Conservation (phyloP, 2,329 filamentous ascomycete species). For the Fusarium penzigii region DNA sequence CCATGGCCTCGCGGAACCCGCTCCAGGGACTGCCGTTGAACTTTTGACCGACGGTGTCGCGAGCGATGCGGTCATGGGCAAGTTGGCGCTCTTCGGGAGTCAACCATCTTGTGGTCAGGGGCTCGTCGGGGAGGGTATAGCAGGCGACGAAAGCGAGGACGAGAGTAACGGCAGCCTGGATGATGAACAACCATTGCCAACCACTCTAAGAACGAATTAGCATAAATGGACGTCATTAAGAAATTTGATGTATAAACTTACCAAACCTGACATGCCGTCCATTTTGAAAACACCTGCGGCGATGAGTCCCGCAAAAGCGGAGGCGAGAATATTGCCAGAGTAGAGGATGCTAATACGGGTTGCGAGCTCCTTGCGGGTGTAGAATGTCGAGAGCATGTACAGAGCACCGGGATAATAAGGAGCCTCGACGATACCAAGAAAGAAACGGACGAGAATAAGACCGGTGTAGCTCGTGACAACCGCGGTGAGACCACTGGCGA, state of each 20-base stretch:
- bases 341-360: conserved; percentile 44
- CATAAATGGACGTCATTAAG: too few species aligned
- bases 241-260: too few species aligned
- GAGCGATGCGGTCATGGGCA: conserved; percentile 21
- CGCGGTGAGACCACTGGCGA: conserved; percentile 45
- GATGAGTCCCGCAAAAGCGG: conserved; percentile 44
- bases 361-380: conserved; percentile 48
- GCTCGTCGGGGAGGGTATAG: conserved; percentile 36
- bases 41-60: conserved; percentile 45
- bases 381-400: conserved; percentile 50
- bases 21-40: conserved; percentile 39
- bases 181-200: conserved; percentile 56
- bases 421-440: conserved; percentile 41
- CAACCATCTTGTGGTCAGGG: conserved; percentile 42
- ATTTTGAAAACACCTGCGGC: conserved; percentile 42
- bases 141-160: conserved; percentile 21
- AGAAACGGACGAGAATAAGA: conserved; percentile 46
- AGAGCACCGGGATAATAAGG: conserved; percentile 37
- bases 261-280: conserved; percentile 19
- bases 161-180: conserved; percentile 53
- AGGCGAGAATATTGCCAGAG: conserved; percentile 34
- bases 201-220: conserved; percentile 4
- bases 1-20: conserved; percentile 43
- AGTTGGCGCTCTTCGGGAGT: conserved; percentile 38
- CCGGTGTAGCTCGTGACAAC: conserved; percentile 47